Conservation (phyloP, 352 stramenopile species). For the Pythium brachiatum region DNA sequence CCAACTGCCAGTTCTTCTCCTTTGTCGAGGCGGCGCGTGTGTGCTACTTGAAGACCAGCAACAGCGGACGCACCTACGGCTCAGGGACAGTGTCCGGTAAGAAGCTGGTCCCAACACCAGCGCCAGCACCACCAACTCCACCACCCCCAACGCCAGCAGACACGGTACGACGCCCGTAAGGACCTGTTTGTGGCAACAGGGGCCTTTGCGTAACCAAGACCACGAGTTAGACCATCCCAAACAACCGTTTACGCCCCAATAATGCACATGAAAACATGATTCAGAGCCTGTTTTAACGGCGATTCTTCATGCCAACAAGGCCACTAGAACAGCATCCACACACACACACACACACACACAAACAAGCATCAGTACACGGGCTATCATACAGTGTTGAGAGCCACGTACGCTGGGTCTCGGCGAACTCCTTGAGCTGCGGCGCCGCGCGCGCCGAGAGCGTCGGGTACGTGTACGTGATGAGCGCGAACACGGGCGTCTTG, state of each 20-base stretch:
- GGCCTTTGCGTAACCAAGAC: slow-evolving; percentile 6
- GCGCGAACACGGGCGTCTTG: slow-evolving; percentile 49
- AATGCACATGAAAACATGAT: no score
- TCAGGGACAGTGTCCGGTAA: slow-evolving; percentile 9
- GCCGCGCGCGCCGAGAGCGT: slow-evolving; percentile 74
- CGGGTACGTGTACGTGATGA: slow-evolving; percentile 83
- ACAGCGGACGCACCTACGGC: not conserved
- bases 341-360: no score
- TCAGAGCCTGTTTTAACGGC: no score
- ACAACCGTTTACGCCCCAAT: no score
- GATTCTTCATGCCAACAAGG: not conserved
- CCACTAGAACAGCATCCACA: no score
- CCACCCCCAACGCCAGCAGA: not conserved
- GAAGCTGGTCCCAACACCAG: not conserved
- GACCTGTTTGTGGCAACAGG: slow-evolving; percentile 7
- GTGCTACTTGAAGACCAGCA: slow-evolving; percentile 18
- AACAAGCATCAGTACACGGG: no score
- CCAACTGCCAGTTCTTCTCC: slow-evolving; percentile 15
- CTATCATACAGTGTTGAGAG: no score
- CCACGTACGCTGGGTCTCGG: slow-evolving; percentile 45
- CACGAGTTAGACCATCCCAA: not conserved
- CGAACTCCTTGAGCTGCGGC: slow-evolving; percentile 78
- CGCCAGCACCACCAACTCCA: not conserved
- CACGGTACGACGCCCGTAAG: not conserved
- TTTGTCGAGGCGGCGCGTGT: slow-evolving; percentile 2